Evolutionary conservation across 139 green algal genomes (phyloP).

Genomic region (Coelastrella sp.): DNA sequence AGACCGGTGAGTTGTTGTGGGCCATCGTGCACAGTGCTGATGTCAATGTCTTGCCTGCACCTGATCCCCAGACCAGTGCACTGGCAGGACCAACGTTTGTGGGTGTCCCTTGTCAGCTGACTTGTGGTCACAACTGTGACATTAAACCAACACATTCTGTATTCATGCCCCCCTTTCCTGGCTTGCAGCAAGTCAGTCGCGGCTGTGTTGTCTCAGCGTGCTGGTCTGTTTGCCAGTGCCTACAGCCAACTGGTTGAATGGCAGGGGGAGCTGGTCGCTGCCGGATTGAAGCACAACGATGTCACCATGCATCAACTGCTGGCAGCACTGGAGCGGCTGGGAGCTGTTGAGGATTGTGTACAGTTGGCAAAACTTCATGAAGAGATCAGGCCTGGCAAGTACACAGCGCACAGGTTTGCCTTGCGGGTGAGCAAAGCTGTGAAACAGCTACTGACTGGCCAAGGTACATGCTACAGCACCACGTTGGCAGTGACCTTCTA

Average conservation of each 20-base stretch:
- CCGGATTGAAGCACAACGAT: constrained; percentile 1
- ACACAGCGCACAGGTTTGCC: constrained; percentile 26
- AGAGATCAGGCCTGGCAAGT: neutral
- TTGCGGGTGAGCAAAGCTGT: neutral
- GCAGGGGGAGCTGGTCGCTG: constrained; percentile 34
- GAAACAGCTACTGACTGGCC: neutral
- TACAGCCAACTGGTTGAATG: constrained; percentile 42
- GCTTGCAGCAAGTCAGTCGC: neutral
- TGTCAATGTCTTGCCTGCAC: neutral
- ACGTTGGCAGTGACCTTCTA: neutral
- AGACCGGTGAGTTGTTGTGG: constrained; percentile 1
- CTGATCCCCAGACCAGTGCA: too few species aligned
- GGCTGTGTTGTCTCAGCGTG: neutral
- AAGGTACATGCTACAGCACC: neutral
- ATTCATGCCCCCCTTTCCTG: neutral
- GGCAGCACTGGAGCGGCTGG: constrained; percentile 38
- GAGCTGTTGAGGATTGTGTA: constrained; percentile 11
- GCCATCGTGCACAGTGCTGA: neutral
- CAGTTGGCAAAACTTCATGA: constrained; percentile 40
- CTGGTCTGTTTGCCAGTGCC: neutral
- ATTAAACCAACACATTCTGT: neutral
- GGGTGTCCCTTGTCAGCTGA: neutral
- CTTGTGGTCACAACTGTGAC: neutral
- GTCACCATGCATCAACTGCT: constrained; percentile 35
- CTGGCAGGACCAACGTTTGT: neutral